A percentile compares a stretch with the other conserved stretches of the same genome.
Conservation (phyloP, 495 filamentous ascomycete species). For the Jackrogersella minutella region DNA sequence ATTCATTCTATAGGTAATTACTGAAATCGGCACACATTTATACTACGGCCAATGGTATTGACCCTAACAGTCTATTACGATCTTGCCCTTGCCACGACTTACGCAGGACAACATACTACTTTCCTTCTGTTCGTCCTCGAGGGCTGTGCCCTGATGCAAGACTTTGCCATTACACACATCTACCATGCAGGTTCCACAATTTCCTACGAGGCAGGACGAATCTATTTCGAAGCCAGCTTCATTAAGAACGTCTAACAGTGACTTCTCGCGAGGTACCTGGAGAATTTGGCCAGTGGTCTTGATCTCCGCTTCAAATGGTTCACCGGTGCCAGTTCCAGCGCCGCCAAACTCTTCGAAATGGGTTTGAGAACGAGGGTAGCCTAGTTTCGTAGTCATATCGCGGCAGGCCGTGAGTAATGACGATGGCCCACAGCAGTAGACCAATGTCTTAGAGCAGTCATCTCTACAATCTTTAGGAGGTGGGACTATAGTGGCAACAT, state of each 20-base stretch:
- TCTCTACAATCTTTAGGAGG: conserved; percentile 8
- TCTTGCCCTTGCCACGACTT: conserved; percentile 47
- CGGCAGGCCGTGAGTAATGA: conserved; percentile 34
- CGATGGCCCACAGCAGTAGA: conserved; percentile 43
- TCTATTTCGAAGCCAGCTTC: conserved; percentile 54
- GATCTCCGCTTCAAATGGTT: conserved; percentile 44
- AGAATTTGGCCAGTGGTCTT: conserved; percentile 43
- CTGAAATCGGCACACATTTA: not conserved
- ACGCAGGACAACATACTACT: conserved; percentile 52
- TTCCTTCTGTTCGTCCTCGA: conserved; percentile 49
- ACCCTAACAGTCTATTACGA: conserved; percentile 42
- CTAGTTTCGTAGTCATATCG: conserved; percentile 28
- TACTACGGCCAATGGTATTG: not conserved
- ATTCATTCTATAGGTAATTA: not conserved
- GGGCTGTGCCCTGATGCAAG: conserved; percentile 52
- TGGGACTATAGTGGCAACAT: conserved; percentile 29
- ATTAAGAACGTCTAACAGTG: conserved; percentile 51
- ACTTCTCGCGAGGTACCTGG: conserved; percentile 48
- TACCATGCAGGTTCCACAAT: conserved; percentile 57
- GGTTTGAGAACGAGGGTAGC: conserved; percentile 35
- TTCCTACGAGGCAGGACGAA: conserved; percentile 56
- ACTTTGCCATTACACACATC: conserved; percentile 52
- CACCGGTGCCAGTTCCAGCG: conserved; percentile 36
- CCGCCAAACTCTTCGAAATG: conserved; percentile 45
- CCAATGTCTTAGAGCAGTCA: conserved; percentile 6